Percentiles rank a stretch among this genome's conserved stretches.
These are phyloP conservation scores for Melaleuca quinquenervia DNA, from an alignment of 345 rosid genomes.

Conservation along the genomic window DNA sequence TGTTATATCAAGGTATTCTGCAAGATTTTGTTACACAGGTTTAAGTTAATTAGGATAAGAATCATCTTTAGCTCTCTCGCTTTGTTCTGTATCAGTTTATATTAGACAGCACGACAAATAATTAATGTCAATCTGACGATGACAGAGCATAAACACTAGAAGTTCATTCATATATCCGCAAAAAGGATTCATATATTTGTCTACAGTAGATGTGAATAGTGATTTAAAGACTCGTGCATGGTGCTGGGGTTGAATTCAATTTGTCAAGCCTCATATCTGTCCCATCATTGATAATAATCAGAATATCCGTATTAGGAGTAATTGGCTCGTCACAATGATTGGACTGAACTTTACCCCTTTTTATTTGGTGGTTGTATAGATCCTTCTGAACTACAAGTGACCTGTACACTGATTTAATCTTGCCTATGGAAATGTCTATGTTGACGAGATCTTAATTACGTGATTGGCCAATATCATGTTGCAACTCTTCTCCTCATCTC, in stretches of 20 bases:
- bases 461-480: neutral
- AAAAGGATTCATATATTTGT: neutral
- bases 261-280: neutral
- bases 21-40: neutral
- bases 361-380: neutral
- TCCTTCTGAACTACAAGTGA: neutral
- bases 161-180: neutral
- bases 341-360: neutral
- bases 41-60: neutral
- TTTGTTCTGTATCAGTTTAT: neutral
- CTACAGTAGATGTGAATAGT: neutral
- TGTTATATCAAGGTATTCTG: neutral
- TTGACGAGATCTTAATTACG: neutral
- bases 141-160: neutral
- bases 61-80: neutral
- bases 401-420: neutral
- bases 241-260: neutral
- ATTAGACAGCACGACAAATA: neutral
- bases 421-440: neutral
- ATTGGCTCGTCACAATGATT: neutral
- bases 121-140: neutral
- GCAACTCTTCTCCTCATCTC: neutral
- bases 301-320: neutral
- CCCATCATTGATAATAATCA: neutral
- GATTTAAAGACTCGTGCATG: neutral